These are phyloP conservation scores for Oehlia diaphana DNA, from an alignment of 192 early-diverging fungal species.

Conservation along the genomic window DNA sequence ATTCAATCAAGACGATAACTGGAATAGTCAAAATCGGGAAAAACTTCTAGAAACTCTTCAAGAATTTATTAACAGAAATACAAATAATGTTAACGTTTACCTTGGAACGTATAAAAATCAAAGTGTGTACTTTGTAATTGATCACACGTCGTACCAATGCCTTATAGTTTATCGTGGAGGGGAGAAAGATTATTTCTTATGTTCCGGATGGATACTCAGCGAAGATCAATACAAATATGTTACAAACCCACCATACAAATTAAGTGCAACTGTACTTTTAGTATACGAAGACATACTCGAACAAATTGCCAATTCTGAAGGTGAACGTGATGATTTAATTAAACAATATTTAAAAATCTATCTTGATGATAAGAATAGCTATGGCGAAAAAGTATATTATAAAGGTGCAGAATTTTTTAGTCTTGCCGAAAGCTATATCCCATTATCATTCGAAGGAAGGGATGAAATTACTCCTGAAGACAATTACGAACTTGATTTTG, in stretches of 20 bases:
- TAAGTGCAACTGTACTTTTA: not conserved
- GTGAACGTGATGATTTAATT: too few relatives aligned
- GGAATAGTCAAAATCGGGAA: not conserved
- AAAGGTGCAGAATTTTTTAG: not conserved
- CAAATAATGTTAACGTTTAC: constrained; percentile 8
- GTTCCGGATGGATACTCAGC: not conserved
- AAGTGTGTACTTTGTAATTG: not conserved
- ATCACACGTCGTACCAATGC: not conserved
- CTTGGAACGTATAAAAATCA: not conserved
- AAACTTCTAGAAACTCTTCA: not conserved
- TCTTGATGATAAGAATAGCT: not conserved
- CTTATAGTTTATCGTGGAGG: constrained; percentile 19
- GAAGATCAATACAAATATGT: not conserved
- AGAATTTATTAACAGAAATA: constrained; percentile 8
- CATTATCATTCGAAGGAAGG: constrained; percentile 9
- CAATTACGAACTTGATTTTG: constrained; percentile 1
- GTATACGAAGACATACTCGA: not conserved
- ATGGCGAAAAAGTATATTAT: not conserved
- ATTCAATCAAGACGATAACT: not conserved
- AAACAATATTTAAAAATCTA: not conserved
- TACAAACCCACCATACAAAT: not conserved
- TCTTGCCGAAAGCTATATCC: constrained; percentile 2
- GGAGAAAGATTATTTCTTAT: constrained; percentile 8
- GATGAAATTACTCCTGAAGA: constrained; percentile 10
- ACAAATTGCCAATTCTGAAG: not conserved